These are phyloP conservation scores for Phytophthora crassamura DNA, from an alignment of 352 stramenopile genomes.

Conservation along the genomic window DNA sequence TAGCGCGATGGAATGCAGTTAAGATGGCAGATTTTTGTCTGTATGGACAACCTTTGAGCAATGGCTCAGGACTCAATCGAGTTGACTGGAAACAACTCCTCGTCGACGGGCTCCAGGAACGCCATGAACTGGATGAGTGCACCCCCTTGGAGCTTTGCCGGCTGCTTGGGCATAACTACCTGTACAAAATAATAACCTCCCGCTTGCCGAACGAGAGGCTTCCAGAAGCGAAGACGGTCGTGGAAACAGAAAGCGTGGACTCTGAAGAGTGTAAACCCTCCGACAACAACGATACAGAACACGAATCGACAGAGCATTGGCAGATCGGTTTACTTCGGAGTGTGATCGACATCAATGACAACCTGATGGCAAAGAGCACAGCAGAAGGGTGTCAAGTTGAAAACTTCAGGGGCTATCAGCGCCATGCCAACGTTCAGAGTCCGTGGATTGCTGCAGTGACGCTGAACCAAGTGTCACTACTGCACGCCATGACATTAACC, in stretches of 20 bases:
- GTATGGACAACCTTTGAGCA: neutral
- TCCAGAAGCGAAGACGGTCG: neutral
- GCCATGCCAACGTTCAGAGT: neutral
- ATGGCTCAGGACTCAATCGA: neutral
- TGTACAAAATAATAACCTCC: conserved; percentile 15
- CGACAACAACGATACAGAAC: neutral
- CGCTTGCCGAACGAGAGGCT: neutral
- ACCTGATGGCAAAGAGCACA: neutral
- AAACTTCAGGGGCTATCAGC: conserved; percentile 1
- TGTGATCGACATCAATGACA: conserved; percentile 26
- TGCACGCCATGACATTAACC: conserved; percentile 37
- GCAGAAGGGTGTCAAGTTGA: neutral
- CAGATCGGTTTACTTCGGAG: conserved; percentile 28
- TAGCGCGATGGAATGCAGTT: conserved; percentile 50
- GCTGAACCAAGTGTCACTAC: conserved; percentile 42
- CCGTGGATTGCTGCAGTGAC: conserved; percentile 23
- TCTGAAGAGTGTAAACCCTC: neutral
- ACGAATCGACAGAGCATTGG: neutral
- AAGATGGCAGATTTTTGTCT: conserved; percentile 24
- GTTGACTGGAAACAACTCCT: conserved; percentile 21
- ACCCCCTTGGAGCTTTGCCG: conserved; percentile 38
- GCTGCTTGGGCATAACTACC: conserved; percentile 33
- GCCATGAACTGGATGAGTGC: conserved; percentile 20
- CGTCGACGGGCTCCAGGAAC: neutral
- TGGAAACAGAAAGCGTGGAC: neutral